These are phyloP conservation scores for Lentinus tigrinus DNA, from an alignment of 768 basidiomycete species.

Conservation along the genomic window DNA sequence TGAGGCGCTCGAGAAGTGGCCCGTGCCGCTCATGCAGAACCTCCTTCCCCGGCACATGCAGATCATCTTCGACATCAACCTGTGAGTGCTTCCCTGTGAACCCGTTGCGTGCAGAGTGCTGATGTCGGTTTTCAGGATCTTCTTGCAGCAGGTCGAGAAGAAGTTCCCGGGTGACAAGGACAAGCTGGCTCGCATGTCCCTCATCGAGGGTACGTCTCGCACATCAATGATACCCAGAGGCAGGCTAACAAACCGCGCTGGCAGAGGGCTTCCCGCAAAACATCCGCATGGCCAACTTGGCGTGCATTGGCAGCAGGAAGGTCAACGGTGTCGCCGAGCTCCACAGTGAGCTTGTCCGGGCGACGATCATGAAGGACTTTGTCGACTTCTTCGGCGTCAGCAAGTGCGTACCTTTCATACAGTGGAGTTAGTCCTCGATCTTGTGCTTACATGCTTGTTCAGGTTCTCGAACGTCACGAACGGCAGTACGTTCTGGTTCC, in stretches of 20 bases:
- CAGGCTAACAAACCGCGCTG: background rate
- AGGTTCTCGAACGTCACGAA: constrained; percentile 92
- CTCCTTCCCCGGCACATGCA: constrained; percentile 86
- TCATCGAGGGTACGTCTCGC: constrained; percentile 72
- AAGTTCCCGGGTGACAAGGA: constrained; percentile 88
- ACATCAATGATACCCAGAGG: background rate
- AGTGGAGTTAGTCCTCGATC: background rate
- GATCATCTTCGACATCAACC: constrained; percentile 79
- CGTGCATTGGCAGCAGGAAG: constrained; percentile 82
- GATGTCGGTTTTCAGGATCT: constrained; percentile 39
- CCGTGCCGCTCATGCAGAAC: constrained; percentile 81
- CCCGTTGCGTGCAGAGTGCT: background rate
- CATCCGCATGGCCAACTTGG: constrained; percentile 89
- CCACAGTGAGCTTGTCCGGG: constrained; percentile 85
- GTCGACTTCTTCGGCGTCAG: constrained; percentile 88
- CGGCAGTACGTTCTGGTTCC: constrained; percentile 61
- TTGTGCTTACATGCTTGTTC: background rate
- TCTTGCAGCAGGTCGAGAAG: constrained; percentile 85
- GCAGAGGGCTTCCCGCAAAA: constrained; percentile 84
- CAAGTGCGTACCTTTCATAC: constrained; percentile 46
- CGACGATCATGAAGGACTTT: constrained; percentile 86
- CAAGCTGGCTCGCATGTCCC: constrained; percentile 78
- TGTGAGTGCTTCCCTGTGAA: constrained; percentile 42
- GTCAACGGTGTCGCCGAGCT: constrained; percentile 98
- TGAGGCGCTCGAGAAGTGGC: constrained; percentile 90